Evolutionary conservation across 768 basidiomycete species (phyloP), one percentile per base, ranked within the genome.

Genomic region (Tulasnella calospora): DNA sequence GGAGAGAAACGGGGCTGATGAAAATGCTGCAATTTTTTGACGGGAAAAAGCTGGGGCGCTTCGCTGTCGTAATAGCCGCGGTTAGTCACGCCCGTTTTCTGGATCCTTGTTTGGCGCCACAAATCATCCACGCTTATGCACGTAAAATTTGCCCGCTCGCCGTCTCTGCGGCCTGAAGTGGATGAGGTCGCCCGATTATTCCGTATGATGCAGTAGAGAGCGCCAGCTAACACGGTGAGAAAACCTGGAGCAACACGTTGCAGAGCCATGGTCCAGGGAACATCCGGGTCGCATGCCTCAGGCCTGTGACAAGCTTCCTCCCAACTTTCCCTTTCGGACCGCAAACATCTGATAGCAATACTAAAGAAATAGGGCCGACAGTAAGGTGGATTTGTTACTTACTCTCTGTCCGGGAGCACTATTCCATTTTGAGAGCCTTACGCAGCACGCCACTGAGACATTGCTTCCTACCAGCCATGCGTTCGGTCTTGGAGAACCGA

Each of bases 41-140:
- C 61, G 61, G 61, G 61, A 67, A 67, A 67, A 67, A 27, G 23
- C 27, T 23, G 61, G 61, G 23, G 61, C 61, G 23, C 27, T 27
- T 23, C 33, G n/a, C 61, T 67, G 61, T 67, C 61, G 61, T 67
- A 67, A 67, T 67, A 67, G 33, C 33, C 61, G 61, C 33, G 33
- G 61, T 67, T 67, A 67, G 61, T 67, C 61, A 67, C 30, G 35
- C 61, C 27, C 51, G 40, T 35, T 71, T 71, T 40, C 33, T 71
- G 71, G 71, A 35, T 71, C 23, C 38, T 72, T 72, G 71, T 72
- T 46, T 46, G 71, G 71, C 36, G 71, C 44, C 71, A 72, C 71
- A 46, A 67, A 67, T 17, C 71, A 40, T 30, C 38, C 71, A 72
- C 44, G 38, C 71, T 46, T 46, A 72, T 72, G 71, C 36, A 72